These are phyloP conservation scores for Pythium rishiriense DNA, from an alignment of 352 stramenopile species.

Conservation along the genomic window DNA sequence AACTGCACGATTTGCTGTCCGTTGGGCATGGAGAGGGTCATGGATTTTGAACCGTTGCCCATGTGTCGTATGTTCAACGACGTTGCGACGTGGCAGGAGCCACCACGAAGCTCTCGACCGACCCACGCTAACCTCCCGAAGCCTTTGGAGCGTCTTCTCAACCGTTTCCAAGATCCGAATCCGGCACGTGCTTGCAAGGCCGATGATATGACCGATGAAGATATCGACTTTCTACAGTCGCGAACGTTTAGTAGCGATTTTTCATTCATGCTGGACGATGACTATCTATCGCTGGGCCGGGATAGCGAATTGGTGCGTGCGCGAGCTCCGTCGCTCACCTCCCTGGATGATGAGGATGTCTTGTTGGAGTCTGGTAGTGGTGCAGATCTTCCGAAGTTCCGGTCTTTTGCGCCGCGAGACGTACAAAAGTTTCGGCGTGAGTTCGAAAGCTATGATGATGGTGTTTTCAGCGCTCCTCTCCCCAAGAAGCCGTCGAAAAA, in stretches of 20 bases:
- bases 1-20: conserved; percentile 67
- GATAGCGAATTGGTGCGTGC: conserved; percentile 69
- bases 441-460: conserved; percentile 74
- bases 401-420: conserved; percentile 48
- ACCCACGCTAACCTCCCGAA: conserved; percentile 45
- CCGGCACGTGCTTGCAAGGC: neutral
- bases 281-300: conserved; percentile 54
- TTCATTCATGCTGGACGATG: conserved; percentile 42
- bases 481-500: conserved; percentile 5
- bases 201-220: conserved; percentile 31
- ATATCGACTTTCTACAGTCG: conserved; percentile 32
- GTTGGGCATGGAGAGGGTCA: conserved; percentile 28
- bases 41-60: conserved; percentile 67
- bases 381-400: conserved; percentile 44
- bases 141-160: conserved; percentile 62
- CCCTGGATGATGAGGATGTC: conserved; percentile 32
- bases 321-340: conserved; percentile 56
- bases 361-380: conserved; percentile 16
- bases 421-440: conserved; percentile 45
- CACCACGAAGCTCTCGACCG: conserved; percentile 25
- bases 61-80: conserved; percentile 78
- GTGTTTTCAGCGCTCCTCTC: conserved; percentile 45
- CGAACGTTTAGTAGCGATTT: conserved; percentile 40
- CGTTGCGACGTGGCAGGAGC: conserved; percentile 24
- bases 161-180: conserved; percentile 33